Conservation (phyloP, 106 monocot species). For the Dendrobium chrysotoxum region DNA sequence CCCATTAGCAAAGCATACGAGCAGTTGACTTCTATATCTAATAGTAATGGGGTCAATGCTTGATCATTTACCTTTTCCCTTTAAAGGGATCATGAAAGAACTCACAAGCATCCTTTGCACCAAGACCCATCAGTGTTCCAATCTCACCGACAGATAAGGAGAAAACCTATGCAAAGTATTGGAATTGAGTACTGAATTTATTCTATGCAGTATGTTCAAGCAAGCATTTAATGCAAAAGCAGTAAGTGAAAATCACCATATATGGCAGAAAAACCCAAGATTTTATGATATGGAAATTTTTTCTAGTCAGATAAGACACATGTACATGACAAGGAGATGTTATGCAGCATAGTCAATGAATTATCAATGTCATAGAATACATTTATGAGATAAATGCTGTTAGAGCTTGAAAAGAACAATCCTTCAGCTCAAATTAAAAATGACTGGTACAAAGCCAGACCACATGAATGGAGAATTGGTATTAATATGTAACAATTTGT, state of each 20-base stretch:
- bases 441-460: not conserved
- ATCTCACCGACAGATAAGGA: slow-evolving; percentile 80
- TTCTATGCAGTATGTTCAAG: not conserved
- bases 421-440: not conserved
- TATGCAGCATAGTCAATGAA: not conserved
- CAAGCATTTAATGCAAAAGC: not conserved
- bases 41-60: not conserved
- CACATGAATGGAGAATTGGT: not conserved
- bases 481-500: not conserved
- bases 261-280: not conserved
- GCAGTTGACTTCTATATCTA: not conserved
- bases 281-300: not conserved
- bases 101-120: slow-evolving; percentile 78
- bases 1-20: not conserved
- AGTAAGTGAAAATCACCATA: not conserved
- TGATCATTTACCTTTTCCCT: slow-evolving; percentile 56
- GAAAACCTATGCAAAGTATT: slow-evolving; percentile 38
- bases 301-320: not conserved
- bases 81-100: slow-evolving; percentile 95
- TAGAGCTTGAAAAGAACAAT: not conserved
- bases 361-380: not conserved
- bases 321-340: not conserved
- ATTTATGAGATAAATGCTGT: not conserved
- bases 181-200: not conserved
- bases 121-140: slow-evolving; percentile 75